Evolutionary conservation across 352 stramenopile genomes (phyloP), one percentile per base, ranked within the genome.

Genomic region (Phytophthora constricta): DNA sequence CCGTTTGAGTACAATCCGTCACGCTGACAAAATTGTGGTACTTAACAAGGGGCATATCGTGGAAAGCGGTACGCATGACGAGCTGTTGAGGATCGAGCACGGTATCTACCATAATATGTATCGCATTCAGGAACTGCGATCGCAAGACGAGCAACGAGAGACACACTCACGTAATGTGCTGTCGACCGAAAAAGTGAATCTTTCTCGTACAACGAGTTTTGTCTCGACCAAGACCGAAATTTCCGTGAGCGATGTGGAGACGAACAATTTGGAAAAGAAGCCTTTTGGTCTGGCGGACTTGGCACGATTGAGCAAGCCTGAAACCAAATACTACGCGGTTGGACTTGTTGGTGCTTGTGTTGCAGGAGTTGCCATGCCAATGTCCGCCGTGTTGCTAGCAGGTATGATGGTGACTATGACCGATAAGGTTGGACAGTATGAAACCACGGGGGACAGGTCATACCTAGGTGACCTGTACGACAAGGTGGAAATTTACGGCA

Each of bases 61-160:
- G 13, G 74, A 85, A 39, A 61, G 53, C 16, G 77, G 77, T 4
- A 66, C 66, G 1, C 77, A 85, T 58, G 58, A 80, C 13, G 55
- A 72, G 27, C 28, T 85, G n/a, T 22, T 85, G 49, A 8, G 45
- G 42, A 84, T 94, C 8, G 77, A 97, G 45, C 73, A 85, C 17
- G 74, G 70, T 22, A 52, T 79, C 2, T 97, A 97, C 69, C 80
- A 95, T 33, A 97, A 81, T 19, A 74, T 89, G 58, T 87, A 96
- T 53, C 86, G 78, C 37, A 90, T 97, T 47, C 72, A 84, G 27
- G 43, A 65, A 23, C 8, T 67, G 1, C 48, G 59, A 4, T 22
- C 41, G 22, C 22, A 33, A 51, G 45, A 51, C 10, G 45, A 51
- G 19, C 20, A 50, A 1, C 4, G 4, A 28, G 45, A 47, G 5